Percentiles rank a stretch among this genome's conserved stretches.
phyloP scores from a whole-genome alignment of 805 yeast species.

The Ogataea nonfermentans region DNA sequence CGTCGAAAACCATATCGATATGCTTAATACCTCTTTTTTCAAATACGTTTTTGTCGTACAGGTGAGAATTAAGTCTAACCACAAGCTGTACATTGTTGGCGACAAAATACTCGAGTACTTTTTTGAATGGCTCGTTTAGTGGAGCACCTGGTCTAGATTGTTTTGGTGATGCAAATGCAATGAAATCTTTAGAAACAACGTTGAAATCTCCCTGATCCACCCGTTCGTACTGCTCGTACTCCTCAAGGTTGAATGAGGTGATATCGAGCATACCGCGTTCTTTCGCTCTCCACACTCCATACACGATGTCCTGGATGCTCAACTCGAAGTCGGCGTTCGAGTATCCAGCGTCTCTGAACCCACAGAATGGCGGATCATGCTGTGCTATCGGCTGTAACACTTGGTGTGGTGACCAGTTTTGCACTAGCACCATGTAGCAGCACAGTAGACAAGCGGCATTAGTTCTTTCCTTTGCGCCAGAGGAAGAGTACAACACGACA shows the following conservation, averaged over 20 bases:
- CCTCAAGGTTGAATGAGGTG: constrained; percentile 84
- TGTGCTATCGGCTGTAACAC: constrained; percentile 93
- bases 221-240: constrained; percentile 89
- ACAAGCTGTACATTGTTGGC: constrained; percentile 79
- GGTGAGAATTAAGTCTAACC: constrained; percentile 86
- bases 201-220: constrained; percentile 98
- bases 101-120: constrained; percentile 76
- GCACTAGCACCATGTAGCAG: constrained; percentile 92
- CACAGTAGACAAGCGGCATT: constrained; percentile 94
- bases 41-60: constrained; percentile 83
- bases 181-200: constrained; percentile 85
- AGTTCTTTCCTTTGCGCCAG: constrained; percentile 77
- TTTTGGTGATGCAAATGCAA: constrained; percentile 97
- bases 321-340: constrained; percentile 92
- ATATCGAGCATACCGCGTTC: constrained; percentile 86
- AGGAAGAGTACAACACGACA: constrained; percentile 83
- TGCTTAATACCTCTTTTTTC: constrained; percentile 82
- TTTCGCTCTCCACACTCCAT: constrained; percentile 97
- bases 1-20: constrained; percentile 94
- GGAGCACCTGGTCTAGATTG: constrained; percentile 53
- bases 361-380: constrained; percentile 88
- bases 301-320: constrained; percentile 91
- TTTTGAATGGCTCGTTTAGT: constrained; percentile 72
- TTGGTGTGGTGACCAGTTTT: constrained; percentile 98
- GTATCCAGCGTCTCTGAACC: constrained; percentile 96